These are phyloP conservation scores for Clonostachys sp. DNA, from an alignment of 2,329 filamentous ascomycete genomes.

Conservation along the genomic window DNA sequence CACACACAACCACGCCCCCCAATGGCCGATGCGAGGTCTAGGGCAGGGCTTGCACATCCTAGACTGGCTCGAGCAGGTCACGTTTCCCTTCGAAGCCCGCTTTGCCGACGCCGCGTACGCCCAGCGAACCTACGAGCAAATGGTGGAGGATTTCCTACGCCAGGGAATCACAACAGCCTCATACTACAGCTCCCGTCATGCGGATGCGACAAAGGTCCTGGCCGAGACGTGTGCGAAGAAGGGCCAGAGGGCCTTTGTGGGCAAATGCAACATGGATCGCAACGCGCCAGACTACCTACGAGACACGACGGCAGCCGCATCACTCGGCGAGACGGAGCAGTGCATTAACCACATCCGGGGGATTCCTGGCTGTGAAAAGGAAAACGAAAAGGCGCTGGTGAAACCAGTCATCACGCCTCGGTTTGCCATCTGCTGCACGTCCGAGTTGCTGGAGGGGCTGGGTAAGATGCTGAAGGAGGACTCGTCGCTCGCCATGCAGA, in stretches of 20 bases:
- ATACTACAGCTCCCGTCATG: conserved; percentile 55
- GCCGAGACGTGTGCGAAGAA: conserved; percentile 45
- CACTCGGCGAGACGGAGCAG: conserved; percentile 40
- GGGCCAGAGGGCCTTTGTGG: conserved; percentile 56
- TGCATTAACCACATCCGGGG: conserved; percentile 41
- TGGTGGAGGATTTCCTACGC: conserved; percentile 52
- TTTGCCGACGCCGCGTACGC: conserved; percentile 53
- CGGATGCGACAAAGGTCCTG: conserved; percentile 50
- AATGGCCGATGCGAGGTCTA: conserved; percentile 43
- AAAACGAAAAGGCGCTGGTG: conserved; percentile 36
- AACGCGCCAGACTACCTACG: conserved; percentile 49
- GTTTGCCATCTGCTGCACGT: conserved; percentile 61
- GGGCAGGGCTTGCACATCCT: conserved; percentile 48
- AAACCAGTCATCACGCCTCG: conserved; percentile 69
- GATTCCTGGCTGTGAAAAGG: conserved; percentile 19
- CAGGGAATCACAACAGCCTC: conserved; percentile 60
- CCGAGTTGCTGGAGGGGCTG: conserved; percentile 56
- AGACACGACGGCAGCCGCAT: conserved; percentile 39
- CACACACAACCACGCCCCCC: conserved; percentile 65
- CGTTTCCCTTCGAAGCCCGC: conserved; percentile 59
- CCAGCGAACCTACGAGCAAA: conserved; percentile 39
- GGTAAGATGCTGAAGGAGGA: conserved; percentile 41
- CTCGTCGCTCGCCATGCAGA: conserved; percentile 49
- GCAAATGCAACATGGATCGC: conserved; percentile 60
- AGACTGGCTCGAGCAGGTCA: conserved; percentile 61